Percentiles rank a stretch among this genome's conserved stretches.
Evolutionary conservation across 108 stramenopile genomes (phyloP).

Genomic region (Nannochloropsis salina): DNA sequence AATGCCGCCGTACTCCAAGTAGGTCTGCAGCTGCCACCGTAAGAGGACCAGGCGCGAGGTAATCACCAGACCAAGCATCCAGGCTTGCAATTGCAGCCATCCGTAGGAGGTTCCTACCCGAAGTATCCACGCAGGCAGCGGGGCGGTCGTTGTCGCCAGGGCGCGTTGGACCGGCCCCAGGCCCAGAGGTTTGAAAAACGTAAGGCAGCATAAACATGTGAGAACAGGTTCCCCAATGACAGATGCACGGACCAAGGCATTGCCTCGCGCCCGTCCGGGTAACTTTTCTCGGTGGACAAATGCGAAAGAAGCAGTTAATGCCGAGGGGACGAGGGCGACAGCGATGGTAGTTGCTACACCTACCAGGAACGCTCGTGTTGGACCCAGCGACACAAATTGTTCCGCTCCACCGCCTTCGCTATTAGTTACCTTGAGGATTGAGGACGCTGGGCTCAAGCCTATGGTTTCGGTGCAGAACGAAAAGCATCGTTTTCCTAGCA

Average conservation of each 20-base stretch:
- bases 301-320: neutral
- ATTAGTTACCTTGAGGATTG: neutral
- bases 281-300: neutral
- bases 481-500: neutral
- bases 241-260: neutral
- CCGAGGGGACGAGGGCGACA: conserved; percentile 8
- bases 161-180: neutral
- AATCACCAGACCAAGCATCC: neutral
- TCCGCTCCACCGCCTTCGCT: neutral
- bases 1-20: neutral
- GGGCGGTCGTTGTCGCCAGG: neutral
- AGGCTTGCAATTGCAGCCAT: neutral
- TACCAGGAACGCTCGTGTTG: neutral
- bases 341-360: neutral
- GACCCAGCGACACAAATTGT: neutral
- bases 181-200: neutral
- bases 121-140: neutral
- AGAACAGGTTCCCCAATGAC: neutral
- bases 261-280: neutral
- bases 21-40: neutral
- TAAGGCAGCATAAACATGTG: neutral
- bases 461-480: neutral
- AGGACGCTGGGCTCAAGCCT: neutral
- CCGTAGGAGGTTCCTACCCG: neutral
- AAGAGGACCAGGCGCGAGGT: neutral